Base-by-base conservation (phyloP, 495 filamentous ascomycete species). In the Neurospora sp. region DNA sequence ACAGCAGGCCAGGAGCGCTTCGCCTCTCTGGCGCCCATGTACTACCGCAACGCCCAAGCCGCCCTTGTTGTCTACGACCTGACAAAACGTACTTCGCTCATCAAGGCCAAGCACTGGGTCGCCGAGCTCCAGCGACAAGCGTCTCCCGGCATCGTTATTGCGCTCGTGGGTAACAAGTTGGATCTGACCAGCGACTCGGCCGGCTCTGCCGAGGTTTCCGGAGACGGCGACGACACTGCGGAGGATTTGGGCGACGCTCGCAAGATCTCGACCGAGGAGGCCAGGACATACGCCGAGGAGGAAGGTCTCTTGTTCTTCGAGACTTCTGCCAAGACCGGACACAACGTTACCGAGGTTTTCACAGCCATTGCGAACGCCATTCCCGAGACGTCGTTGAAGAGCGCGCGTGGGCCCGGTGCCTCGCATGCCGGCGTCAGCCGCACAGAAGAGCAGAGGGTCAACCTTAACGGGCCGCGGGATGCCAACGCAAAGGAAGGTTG, bases 51-150 rank as follows among this genome's bases (percentile, higher is more conserved):
- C 79, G 96, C 96, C 44, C 96, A 99, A 84, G 92, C 94, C 75
- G 96, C 96, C n/a, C 90, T 99, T 68, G 96, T 99, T 20, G 96
- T 98, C 78, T 99, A 99, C 88, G 96, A 99, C 82, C 90, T 99
- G 76, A 99, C 96, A 42, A 98, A 98, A 80, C 93, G 96, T 8
- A 95, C 94, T 53, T 97, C 94, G 27, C 89, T 99, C 73, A 90
- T 91, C 77, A 99, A 99, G 84, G 96, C 96, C 16, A 96, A 95
- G 81, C 96, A 98, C 85, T 99, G 96, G 96, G 96, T 99, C 31
- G 96, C 96, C 40, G 96, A 99, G 83, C 86, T 99, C 40, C 96
- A 99, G 81, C 90, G 96, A 78, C 96, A 99, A 83, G 96, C 96
- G n/a, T 94, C 90, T 41, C 96, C 96, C 16, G 96, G 96, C 41